These are phyloP conservation scores for Cucurbitaria berberidis DNA, from an alignment of 2,329 filamentous ascomycete species.

Conservation along the genomic window DNA sequence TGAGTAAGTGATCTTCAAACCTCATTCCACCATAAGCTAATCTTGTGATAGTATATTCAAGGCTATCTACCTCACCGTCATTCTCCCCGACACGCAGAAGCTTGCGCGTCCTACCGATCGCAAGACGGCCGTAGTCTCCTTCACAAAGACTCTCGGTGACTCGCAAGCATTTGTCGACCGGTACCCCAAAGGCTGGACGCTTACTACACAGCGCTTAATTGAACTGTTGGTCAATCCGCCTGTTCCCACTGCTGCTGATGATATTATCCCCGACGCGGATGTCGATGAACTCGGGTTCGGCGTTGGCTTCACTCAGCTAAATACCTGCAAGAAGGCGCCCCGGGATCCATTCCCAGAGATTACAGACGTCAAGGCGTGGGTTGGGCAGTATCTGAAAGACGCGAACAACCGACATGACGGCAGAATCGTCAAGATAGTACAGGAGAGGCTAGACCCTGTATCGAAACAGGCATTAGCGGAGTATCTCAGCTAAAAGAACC, in stretches of 20 bases:
- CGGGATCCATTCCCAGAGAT: conserved; percentile 88
- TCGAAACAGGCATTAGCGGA: conserved; percentile 49
- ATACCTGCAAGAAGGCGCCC: conserved; percentile 78
- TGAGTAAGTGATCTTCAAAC: conserved; percentile 52
- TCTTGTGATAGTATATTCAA: conserved; percentile 68
- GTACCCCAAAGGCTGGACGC: conserved; percentile 77
- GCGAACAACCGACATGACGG: conserved; percentile 77
- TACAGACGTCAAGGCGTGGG: conserved; percentile 79
- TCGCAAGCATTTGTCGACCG: conserved; percentile 81
- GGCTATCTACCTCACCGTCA: conserved; percentile 82
- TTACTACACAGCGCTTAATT: conserved; percentile 87
- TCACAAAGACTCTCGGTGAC: conserved; percentile 89
- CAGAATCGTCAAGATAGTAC: conserved; percentile 72
- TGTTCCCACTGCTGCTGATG: conserved; percentile 68
- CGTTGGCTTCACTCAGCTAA: conserved; percentile 90
- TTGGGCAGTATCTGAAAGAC: conserved; percentile 77
- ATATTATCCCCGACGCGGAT: conserved; percentile 83
- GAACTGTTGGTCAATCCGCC: conserved; percentile 90
- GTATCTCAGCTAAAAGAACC: conserved; percentile 27
- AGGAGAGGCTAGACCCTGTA: conserved; percentile 66
- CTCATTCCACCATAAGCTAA: conserved; percentile 20
- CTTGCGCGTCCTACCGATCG: conserved; percentile 86
- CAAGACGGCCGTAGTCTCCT: conserved; percentile 90
- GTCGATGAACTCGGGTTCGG: conserved; percentile 96
- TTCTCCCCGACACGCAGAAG: conserved; percentile 88